Evolutionary conservation across 176 grass and related monocot genomes (phyloP), one percentile per base, ranked within the genome.

Genomic region (Leersia perrieri): DNA sequence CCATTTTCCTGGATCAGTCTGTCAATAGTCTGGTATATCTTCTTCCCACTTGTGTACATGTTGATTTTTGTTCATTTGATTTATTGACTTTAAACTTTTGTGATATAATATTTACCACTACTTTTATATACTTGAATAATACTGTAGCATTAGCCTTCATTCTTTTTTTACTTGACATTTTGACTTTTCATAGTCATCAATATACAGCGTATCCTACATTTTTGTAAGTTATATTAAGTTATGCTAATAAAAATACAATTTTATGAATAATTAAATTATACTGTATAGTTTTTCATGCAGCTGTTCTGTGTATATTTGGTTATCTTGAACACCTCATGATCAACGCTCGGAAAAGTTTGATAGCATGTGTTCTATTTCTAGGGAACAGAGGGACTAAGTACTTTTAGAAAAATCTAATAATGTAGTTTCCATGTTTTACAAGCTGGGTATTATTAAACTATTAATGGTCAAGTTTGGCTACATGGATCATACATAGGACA

Each of bases 1-100:
- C n/a, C 18, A 82, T 72, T 45, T 82, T 33, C 60, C 36, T 82
- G 79, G 55, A 47, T 63, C 55, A 72, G 18, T 81, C 27, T 32
- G 10, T 27, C 27, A 61, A 57, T 47, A 73, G 28, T 9, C 41
- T 20, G 42, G 42, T 33, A 72, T 9, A 23, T 32, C 13, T 2
- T 71, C 66, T 39, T 32, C 29, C n/a, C 53, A n/a, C 68, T n/a
- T 70, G 10, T 61, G 22, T 42, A 33, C 66, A 51, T 70, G 13
- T 80, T 27, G 36, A 20, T 66, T 9, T 60, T 69, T 9, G 29
- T 30, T 42, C 23, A 44, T 23, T 23, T n/a, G 51, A 23, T 12
- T 57, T 57, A 23, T 57, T 57, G 51, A 57, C 20, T 12, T 51
- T 57, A 57, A n/a, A 7, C 9, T 57, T 57, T 57, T 55, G 20